These are phyloP conservation scores for Trametes cinnabarina DNA, from an alignment of 768 basidiomycete genomes.

Conservation along the genomic window DNA sequence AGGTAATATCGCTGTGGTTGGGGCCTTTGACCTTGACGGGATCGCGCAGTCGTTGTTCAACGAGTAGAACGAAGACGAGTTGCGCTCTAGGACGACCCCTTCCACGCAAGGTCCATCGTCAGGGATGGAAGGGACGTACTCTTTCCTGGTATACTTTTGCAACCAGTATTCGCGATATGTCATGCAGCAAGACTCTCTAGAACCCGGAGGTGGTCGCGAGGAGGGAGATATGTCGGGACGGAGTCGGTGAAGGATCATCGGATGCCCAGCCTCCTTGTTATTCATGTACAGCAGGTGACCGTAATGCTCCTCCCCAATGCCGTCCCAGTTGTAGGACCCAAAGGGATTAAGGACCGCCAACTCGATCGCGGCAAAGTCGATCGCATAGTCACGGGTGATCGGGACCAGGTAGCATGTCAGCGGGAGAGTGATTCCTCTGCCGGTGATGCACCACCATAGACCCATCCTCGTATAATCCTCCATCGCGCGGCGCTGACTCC, in stretches of 20 bases:
- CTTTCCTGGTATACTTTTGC: slow-evolving; percentile 52
- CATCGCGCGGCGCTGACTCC: slow-evolving; percentile 49
- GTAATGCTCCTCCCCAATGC: slow-evolving; percentile 47
- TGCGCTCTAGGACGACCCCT: slow-evolving; percentile 42
- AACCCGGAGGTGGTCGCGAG: slow-evolving; percentile 52
- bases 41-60: slow-evolving; percentile 29
- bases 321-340: slow-evolving; percentile 56
- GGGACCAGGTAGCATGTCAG: slow-evolving; percentile 69
- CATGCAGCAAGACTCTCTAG: slow-evolving; percentile 43
- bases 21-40: slow-evolving; percentile 10
- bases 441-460: slow-evolving; percentile 62
- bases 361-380: slow-evolving; percentile 60
- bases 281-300: slow-evolving; percentile 55
- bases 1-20: slow-evolving; percentile 35
- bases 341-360: slow-evolving; percentile 46
- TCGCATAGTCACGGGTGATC: slow-evolving; percentile 43
- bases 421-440: slow-evolving; percentile 48
- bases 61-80: slow-evolving; percentile 21
- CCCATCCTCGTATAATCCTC: slow-evolving; percentile 63
- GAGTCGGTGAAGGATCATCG: slow-evolving; percentile 54
- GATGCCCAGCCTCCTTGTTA: slow-evolving; percentile 52
- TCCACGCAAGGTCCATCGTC: slow-evolving; percentile 64
- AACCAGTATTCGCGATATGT: slow-evolving; percentile 64
- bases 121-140: slow-evolving; percentile 42
- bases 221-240: slow-evolving; percentile 65